phyloP scores from a whole-genome alignment of 306 rosid genomes.

The Echinosophora koreensis region DNA sequence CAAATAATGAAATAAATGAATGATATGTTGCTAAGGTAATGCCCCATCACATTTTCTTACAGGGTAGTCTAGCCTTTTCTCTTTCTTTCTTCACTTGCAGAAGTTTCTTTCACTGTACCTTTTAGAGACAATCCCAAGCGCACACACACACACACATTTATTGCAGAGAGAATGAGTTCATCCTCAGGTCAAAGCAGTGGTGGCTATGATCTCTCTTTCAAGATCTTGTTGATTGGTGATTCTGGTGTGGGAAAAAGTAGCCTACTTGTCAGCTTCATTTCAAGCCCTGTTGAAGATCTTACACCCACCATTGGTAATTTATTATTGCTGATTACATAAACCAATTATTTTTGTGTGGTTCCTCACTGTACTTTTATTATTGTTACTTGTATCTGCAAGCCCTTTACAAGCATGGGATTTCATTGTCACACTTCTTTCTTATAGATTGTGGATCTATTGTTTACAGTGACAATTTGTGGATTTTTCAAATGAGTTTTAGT shows the following conservation, averaged over 20 bases:
- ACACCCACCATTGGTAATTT: slow-evolving; percentile 88
- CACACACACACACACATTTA: slow-evolving; percentile 13
- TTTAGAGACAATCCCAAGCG: slow-evolving; percentile 32
- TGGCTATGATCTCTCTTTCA: slow-evolving; percentile 88
- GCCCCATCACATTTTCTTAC: slow-evolving; percentile 39
- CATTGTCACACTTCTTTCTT: background rate
- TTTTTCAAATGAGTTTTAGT: slow-evolving; percentile 1
- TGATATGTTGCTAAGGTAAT: background rate
- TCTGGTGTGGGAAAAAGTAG: slow-evolving; percentile 98
- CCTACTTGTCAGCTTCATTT: slow-evolving; percentile 88
- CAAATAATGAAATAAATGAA: slow-evolving; percentile 32
- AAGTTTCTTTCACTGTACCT: slow-evolving; percentile 53
- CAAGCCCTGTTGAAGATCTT: slow-evolving; percentile 72
- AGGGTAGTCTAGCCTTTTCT: slow-evolving; percentile 9
- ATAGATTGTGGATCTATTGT: slow-evolving; percentile 52
- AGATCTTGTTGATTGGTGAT: slow-evolving; percentile 96
- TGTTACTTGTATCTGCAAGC: slow-evolving; percentile 19
- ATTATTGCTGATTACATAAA: background rate
- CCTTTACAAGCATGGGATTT: slow-evolving; percentile 10
- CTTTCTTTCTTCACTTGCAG: slow-evolving; percentile 19
- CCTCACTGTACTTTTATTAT: background rate
- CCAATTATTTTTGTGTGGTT: slow-evolving; percentile 28
- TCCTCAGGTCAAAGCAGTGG: slow-evolving; percentile 77
- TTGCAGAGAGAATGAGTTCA: slow-evolving; percentile 68
- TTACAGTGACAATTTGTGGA: slow-evolving; percentile 25